Base-by-base conservation (phyloP, 2,329 filamentous ascomycete genomes). In the Xylariaceae sp. region DNA sequence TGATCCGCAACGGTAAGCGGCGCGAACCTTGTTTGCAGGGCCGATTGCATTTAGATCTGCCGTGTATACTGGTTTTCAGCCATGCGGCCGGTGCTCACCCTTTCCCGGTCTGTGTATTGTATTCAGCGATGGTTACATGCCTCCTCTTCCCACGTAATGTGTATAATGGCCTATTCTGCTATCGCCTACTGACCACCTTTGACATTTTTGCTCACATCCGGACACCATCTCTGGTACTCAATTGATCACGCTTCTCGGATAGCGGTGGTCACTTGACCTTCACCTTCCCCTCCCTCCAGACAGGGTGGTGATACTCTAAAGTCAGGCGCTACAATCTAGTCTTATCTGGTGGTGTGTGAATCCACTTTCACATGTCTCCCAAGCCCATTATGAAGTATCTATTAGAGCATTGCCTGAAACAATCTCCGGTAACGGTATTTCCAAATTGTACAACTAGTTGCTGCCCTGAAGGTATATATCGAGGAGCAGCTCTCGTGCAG, bases 331-430 rank as follows among this genome's bases (percentile, higher is more conserved):
- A 53, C 50, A 53, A 35, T 50, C 33, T 42, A 30, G 52, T 41
- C 36, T 49, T 60, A 59, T 46, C 50, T 55, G 49, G 54, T 63
- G 58, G 59, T 62, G 59, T 61, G 58, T 15, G 39, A 62, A 58
- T 57, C 64, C 62, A 67, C 64, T 68, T 68, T 69, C 64, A 67
- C 64, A 67, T 68, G 66, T 46, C 21, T 39, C 42, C 53, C 50
- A n/a, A n/a, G 50, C 39, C 26, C 39, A 40, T 15, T 9, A 21
- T 42, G 36, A 27, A 30, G 29, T 24, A 29, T 23, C 16, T 21
- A 41, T n/a, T n/a, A n/a, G n/a, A 18, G n/a, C n/a, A n/a, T 30
- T 26, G 15, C 27, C 18, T 16, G 20, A 1, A n/a, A n/a, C n/a
- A n/a, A n/a, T n/a, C n/a, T n/a, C n/a, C n/a, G n/a, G n/a, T n/a